Conservation (phyloP, 257 asterid genomes). For the Salvia miltiorrhiza region DNA sequence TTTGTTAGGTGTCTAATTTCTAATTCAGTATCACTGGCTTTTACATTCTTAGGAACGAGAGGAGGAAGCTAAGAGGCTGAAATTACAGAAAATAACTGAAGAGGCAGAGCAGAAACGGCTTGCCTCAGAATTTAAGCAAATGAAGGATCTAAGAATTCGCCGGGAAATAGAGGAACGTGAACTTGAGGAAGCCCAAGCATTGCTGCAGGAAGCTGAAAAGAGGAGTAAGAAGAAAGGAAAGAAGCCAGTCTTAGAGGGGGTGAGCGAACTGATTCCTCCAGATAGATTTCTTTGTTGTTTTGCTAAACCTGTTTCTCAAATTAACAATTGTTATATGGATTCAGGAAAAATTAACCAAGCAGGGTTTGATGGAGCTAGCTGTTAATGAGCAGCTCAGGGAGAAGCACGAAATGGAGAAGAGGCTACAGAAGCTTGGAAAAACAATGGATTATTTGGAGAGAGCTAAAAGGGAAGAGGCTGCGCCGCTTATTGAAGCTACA, state of each 20-base stretch:
- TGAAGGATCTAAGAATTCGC: conserved; percentile 69
- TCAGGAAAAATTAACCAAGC: conserved; percentile 78
- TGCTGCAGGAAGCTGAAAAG: conserved; percentile 44
- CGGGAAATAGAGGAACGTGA: conserved; percentile 92
- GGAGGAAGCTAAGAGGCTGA: conserved; percentile 75
- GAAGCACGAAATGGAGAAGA: conserved; percentile 88
- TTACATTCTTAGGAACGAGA: conserved; percentile 61
- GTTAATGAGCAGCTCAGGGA: conserved; percentile 75
- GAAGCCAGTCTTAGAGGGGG: conserved; percentile 74
- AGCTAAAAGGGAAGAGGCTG: conserved; percentile 90
- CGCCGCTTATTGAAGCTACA: conserved; percentile 37
- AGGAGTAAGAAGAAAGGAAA: conserved; percentile 64
- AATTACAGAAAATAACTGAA: conserved; percentile 60
- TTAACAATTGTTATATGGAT: conserved; percentile 5
- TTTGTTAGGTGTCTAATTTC: neutral
- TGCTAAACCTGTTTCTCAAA: neutral
- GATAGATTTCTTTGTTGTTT: neutral
- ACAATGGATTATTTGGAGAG: conserved; percentile 90
- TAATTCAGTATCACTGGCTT: conserved; percentile 1
- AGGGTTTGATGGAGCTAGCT: conserved; percentile 68
- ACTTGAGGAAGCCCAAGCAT: conserved; percentile 67
- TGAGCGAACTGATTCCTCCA: conserved; percentile 32
- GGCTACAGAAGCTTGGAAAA: conserved; percentile 66
- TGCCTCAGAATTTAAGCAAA: conserved; percentile 47
- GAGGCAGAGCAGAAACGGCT: conserved; percentile 29